phyloP scores from a whole-genome alignment of 2,329 filamentous ascomycete genomes.

The Epichloe gansuensis region DNA sequence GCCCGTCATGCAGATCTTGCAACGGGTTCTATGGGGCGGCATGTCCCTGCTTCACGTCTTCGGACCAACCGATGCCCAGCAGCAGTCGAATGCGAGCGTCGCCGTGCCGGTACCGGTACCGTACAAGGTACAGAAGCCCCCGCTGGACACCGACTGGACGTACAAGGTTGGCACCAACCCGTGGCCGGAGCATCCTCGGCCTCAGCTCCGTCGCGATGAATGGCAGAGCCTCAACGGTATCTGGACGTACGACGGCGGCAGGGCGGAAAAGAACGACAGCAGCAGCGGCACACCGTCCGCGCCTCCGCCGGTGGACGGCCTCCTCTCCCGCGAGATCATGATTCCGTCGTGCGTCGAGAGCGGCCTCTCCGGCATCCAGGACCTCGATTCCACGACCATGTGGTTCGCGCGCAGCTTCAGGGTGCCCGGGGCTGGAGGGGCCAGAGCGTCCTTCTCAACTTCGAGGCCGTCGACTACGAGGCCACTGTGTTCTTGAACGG shows the following conservation, averaged over 20 bases:
- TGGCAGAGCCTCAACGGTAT: constrained; percentile 48
- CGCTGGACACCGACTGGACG: constrained; percentile 41
- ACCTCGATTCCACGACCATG: constrained; percentile 28
- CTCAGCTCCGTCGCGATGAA: constrained; percentile 37
- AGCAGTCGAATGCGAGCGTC: neutral
- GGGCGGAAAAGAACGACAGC: constrained; percentile 1
- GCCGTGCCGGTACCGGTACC: constrained; percentile 10
- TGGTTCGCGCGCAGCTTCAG: constrained; percentile 41
- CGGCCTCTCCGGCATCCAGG: constrained; percentile 36
- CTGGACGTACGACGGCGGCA: constrained; percentile 36
- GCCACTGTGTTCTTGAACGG: constrained; percentile 48
- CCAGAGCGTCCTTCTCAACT: constrained; percentile 37
- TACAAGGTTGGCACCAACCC: constrained; percentile 37
- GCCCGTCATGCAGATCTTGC: constrained; percentile 1
- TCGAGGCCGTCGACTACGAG: constrained; percentile 47
- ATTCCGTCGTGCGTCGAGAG: constrained; percentile 34
- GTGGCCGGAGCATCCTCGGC: constrained; percentile 47
- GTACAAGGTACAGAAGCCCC: constrained; percentile 27
- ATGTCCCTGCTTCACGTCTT: neutral
- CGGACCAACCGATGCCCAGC: neutral
- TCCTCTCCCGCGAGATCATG: constrained; percentile 28
- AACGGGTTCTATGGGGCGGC: neutral
- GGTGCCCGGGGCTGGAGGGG: constrained; percentile 34
- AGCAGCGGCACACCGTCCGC: constrained; percentile 1
- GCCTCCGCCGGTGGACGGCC: constrained; percentile 13